phyloP scores from a whole-genome alignment of 352 stramenopile genomes.

The Phytophthora crassamura region DNA sequence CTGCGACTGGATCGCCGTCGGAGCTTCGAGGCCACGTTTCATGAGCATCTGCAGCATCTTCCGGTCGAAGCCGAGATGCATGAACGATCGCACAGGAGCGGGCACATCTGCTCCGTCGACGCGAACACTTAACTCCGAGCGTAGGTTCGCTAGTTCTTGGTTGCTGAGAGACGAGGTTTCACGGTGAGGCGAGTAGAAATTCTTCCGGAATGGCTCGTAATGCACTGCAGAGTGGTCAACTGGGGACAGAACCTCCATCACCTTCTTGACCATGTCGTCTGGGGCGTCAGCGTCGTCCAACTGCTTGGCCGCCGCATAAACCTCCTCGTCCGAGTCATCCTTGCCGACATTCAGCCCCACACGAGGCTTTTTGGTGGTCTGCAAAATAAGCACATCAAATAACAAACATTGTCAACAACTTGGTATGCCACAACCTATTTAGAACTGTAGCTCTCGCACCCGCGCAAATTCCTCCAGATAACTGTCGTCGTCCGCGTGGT shows the following conservation, averaged over 20 bases:
- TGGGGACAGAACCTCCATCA: constrained; percentile 78
- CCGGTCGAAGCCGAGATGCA: constrained; percentile 71
- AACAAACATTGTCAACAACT: not conserved
- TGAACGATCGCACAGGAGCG: constrained; percentile 78
- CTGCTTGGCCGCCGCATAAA: constrained; percentile 69
- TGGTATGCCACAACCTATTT: not conserved
- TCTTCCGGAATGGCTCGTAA: constrained; percentile 88
- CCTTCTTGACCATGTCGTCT: constrained; percentile 53
- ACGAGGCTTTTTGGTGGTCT: constrained; percentile 53
- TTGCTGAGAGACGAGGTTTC: constrained; percentile 45
- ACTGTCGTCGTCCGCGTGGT: constrained; percentile 44
- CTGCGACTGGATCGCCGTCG: constrained; percentile 84
- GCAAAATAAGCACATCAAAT: constrained; percentile 1
- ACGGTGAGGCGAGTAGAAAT: constrained; percentile 71
- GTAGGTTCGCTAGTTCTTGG: constrained; percentile 48
- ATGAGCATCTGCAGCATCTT: constrained; percentile 75
- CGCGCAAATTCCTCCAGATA: constrained; percentile 42
- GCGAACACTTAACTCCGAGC: constrained; percentile 53
- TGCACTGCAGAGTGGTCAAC: constrained; percentile 70
- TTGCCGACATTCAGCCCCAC: not conserved
- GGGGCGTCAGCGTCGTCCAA: constrained; percentile 39
- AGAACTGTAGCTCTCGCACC: constrained; percentile 19
- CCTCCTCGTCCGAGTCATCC: constrained; percentile 78
- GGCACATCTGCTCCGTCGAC: constrained; percentile 60
- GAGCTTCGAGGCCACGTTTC: constrained; percentile 75